Percentiles rank a stretch among this genome's conserved stretches.
Evolutionary conservation across 352 stramenopile genomes (phyloP).

Genomic region (Pythium sp.): DNA sequence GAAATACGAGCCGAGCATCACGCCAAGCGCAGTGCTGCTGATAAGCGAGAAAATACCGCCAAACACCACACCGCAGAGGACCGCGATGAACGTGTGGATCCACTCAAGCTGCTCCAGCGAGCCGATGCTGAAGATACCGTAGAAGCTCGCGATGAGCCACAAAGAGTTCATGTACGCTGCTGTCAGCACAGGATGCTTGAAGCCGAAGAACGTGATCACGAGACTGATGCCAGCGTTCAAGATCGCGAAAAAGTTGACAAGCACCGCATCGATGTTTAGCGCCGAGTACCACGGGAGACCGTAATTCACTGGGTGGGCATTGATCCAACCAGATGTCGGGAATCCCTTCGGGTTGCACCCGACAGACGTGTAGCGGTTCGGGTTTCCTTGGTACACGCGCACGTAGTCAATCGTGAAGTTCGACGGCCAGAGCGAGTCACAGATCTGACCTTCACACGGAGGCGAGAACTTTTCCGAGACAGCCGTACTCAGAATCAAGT

Average conservation of each 20-base stretch:
- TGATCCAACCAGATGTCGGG: constrained; percentile 92
- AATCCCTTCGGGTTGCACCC: constrained; percentile 91
- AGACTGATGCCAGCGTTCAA: constrained; percentile 55
- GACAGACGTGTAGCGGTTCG: constrained; percentile 89
- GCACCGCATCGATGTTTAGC: constrained; percentile 41
- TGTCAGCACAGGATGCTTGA: constrained; percentile 46
- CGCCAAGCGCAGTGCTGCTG: constrained; percentile 52
- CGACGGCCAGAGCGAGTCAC: constrained; percentile 89
- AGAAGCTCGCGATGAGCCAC: constrained; percentile 64
- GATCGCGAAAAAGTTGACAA: constrained; percentile 52
- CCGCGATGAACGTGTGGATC: constrained; percentile 66
- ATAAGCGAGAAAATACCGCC: constrained; percentile 64
- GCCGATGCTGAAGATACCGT: constrained; percentile 58
- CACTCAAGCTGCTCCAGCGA: constrained; percentile 50
- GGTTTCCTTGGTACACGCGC: constrained; percentile 92
- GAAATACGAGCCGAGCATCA: constrained; percentile 64
- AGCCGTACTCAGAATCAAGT: constrained; percentile 97
- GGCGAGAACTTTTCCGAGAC: constrained; percentile 95
- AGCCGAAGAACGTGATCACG: constrained; percentile 58
- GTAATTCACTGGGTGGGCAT: constrained; percentile 81
- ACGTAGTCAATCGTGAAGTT: constrained; percentile 96
- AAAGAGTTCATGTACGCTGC: constrained; percentile 54
- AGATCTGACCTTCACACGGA: constrained; percentile 90
- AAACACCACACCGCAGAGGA: constrained; percentile 70
- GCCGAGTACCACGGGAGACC: constrained; percentile 83